Conservation (phyloP, 1,139 yeast genomes). For the Kodamaea derodonti region DNA sequence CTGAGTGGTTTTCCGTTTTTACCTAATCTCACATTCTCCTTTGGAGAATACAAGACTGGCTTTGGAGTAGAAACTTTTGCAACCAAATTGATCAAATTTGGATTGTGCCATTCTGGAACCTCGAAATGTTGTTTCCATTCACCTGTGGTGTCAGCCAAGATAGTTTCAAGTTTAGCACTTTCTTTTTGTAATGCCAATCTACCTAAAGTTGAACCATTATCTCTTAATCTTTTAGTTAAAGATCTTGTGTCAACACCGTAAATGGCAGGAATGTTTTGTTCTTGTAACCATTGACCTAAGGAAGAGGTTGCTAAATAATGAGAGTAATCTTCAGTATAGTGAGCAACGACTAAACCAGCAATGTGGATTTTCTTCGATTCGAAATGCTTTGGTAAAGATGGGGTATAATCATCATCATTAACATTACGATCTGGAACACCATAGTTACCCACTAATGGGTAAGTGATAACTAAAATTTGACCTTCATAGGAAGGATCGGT, state of each 20-base stretch:
- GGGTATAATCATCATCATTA: slow-evolving; percentile 66
- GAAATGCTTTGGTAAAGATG: slow-evolving; percentile 82
- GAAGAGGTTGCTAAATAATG: slow-evolving; percentile 92
- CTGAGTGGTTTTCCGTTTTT: slow-evolving; percentile 74
- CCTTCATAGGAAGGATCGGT: slow-evolving; percentile 99
- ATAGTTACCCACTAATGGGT: slow-evolving; percentile 95
- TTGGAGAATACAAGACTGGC: slow-evolving; percentile 67
- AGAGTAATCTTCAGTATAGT: slow-evolving; percentile 93
- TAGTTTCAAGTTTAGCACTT: slow-evolving; percentile 34
- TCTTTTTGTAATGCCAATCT: slow-evolving; percentile 65
- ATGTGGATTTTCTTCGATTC: slow-evolving; percentile 90
- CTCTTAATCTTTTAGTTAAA: slow-evolving; percentile 88
- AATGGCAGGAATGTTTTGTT: slow-evolving; percentile 90
- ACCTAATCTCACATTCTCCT: slow-evolving; percentile 48
- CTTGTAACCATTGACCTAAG: slow-evolving; percentile 89
- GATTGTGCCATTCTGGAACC: slow-evolving; percentile 88
- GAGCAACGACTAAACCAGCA: slow-evolving; percentile 96
- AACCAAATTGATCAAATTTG: slow-evolving; percentile 87
- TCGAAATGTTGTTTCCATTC: slow-evolving; percentile 64
- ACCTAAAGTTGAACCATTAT: slow-evolving; percentile 89
- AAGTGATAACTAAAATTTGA: slow-evolving; percentile 94
- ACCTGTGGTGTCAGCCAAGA: slow-evolving; percentile 26
- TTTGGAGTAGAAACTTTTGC: slow-evolving; percentile 80
- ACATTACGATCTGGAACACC: slow-evolving; percentile 93
- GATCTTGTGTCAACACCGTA: slow-evolving; percentile 98